Percentiles rank a stretch among this genome's conserved stretches.
phyloP scores from a whole-genome alignment of 805 yeast species.

The Saccharomycopsis olivae region DNA sequence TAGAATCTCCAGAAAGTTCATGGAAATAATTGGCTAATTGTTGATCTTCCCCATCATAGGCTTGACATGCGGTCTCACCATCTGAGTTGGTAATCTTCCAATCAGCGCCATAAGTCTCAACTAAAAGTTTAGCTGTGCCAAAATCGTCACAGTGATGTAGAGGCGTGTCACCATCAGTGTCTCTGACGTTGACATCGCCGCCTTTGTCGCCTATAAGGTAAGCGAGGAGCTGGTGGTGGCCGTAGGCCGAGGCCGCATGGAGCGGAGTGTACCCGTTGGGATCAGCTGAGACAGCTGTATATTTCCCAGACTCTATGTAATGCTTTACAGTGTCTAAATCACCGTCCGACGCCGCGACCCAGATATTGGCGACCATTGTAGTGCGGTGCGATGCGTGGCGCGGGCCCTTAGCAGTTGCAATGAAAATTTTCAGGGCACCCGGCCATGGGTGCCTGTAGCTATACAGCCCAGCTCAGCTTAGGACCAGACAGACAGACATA shows the following conservation, averaged over 20 bases:
- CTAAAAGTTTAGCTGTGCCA: constrained; percentile 49
- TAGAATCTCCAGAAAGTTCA: too few relatives aligned
- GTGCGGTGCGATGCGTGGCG: too few relatives aligned
- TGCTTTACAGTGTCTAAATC: constrained; percentile 47
- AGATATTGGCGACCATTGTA: constrained; percentile 50
- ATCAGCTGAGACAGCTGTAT: constrained; percentile 66
- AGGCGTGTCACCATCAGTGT: constrained; percentile 91
- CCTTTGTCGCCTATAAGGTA: constrained; percentile 38
- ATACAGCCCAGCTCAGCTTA: too few relatives aligned
- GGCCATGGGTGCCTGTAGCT: too few relatives aligned
- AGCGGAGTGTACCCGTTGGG: constrained; percentile 93
- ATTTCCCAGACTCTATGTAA: constrained; percentile 38
- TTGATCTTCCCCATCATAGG: constrained; percentile 68
- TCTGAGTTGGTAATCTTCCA: constrained; percentile 53
- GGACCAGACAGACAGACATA: too few relatives aligned
- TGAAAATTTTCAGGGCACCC: too few relatives aligned
- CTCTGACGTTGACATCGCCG: constrained; percentile 77
- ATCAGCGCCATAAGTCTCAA: constrained; percentile 64
- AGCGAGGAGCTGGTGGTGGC: constrained; percentile 57
- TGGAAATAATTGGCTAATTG: constrained; percentile 66
- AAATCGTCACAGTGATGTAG: constrained; percentile 79
- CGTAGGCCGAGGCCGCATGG: constrained; percentile 96
- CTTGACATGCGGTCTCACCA: constrained; percentile 59
- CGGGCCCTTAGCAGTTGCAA: too few relatives aligned
- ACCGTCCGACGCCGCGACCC: constrained; percentile 94